Evolutionary conservation across 108 stramenopile species (phyloP).

Genomic region (Skeletonema tropicum): DNA sequence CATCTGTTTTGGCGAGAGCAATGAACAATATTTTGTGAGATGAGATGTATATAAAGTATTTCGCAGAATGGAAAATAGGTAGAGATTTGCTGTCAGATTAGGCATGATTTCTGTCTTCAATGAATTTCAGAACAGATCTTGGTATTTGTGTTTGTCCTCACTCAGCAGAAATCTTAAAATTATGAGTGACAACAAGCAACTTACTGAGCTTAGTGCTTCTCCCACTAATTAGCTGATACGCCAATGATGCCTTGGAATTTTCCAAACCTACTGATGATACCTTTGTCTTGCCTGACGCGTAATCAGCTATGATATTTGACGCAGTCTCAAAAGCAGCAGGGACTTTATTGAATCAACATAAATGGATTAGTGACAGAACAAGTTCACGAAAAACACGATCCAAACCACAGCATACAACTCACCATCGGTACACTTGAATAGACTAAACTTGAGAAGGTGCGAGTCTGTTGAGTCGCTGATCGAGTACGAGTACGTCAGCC

Average conservation of each 20-base stretch:
- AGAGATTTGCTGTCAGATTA: conserved; percentile 15
- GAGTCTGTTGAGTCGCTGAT: conserved; percentile 42
- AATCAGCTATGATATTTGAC: conserved; percentile 39
- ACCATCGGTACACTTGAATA: conserved; percentile 48
- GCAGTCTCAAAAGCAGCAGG: conserved; percentile 48
- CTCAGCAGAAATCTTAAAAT: conserved; percentile 13
- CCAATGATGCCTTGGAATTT: conserved; percentile 52
- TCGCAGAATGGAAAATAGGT: not conserved
- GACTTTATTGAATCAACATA: not conserved
- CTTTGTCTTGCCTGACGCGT: conserved; percentile 36
- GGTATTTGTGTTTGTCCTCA: conserved; percentile 34
- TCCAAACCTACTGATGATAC: conserved; percentile 35
- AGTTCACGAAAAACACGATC: not conserved
- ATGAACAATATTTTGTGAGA: not conserved
- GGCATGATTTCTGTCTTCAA: conserved; percentile 17
- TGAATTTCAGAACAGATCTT: conserved; percentile 41
- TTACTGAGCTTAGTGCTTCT: conserved; percentile 48
- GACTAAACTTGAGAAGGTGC: conserved; percentile 31
- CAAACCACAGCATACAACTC: not conserved
- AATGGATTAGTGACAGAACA: not conserved
- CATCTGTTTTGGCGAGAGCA: conserved; percentile 8
- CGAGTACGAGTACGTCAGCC: conserved; percentile 48
- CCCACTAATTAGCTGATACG: conserved; percentile 43
- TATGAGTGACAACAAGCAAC: conserved; percentile 9
- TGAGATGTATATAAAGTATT: not conserved